Evolutionary conservation across 148 eudicot genomes (phyloP).

Genomic region (Camellia japonica): DNA sequence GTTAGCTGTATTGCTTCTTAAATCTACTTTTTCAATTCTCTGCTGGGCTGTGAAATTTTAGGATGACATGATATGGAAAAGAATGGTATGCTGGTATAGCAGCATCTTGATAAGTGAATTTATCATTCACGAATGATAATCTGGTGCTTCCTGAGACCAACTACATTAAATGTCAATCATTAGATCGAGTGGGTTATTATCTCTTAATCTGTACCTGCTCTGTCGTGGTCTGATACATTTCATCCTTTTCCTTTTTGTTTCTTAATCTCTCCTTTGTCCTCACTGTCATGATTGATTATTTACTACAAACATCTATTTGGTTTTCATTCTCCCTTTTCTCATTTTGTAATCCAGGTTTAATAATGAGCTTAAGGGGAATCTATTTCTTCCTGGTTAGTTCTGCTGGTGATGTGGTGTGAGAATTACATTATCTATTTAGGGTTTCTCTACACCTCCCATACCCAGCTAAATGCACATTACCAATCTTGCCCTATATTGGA

Average conservation of each 20-base stretch:
- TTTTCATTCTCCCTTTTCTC: neutral
- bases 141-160: too few species aligned
- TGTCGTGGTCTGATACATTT: neutral
- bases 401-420: conserved; percentile 16
- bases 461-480: conserved; percentile 12
- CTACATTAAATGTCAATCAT: too few species aligned
- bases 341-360: neutral
- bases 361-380: too few species aligned
- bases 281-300: neutral
- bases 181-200: too few species aligned
- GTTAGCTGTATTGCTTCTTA: too few species aligned
- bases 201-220: neutral
- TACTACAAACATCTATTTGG: neutral
- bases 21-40: too few species aligned
- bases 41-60: too few species aligned
- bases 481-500: neutral
- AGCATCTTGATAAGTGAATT: too few species aligned
- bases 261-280: neutral
- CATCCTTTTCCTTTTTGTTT: too few species aligned
- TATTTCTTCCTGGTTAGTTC: neutral
- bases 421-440: neutral
- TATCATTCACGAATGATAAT: too few species aligned
- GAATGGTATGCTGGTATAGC: too few species aligned
- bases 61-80: too few species aligned
- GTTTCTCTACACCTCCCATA: conserved; percentile 21